phyloP scores from a whole-genome alignment of 306 rosid genomes.

The Castanea crenata region DNA sequence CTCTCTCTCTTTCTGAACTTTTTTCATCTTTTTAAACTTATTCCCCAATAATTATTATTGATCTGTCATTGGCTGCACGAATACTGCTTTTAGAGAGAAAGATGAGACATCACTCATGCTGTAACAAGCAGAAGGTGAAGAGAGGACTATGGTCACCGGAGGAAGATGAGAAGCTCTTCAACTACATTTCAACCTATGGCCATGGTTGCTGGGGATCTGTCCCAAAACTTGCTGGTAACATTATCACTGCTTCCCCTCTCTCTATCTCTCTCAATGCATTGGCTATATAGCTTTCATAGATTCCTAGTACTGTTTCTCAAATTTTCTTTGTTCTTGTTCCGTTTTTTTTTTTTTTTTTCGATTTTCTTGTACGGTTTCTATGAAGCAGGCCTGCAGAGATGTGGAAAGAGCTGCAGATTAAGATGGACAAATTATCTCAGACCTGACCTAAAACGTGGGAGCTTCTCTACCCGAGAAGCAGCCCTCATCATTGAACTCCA shows the following conservation, averaged over 20 bases:
- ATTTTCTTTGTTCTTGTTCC: neutral
- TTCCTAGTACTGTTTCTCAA: neutral
- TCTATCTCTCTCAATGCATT: no score
- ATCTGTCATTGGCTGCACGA: slow-evolving; percentile 11
- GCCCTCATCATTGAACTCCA: slow-evolving; percentile 88
- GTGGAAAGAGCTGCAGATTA: slow-evolving; percentile 93
- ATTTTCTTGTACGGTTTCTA: neutral
- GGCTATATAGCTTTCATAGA: neutral
- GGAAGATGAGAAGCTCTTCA: slow-evolving; percentile 92
- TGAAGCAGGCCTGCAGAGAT: slow-evolving; percentile 67
- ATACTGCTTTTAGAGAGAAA: neutral
- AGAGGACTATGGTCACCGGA: slow-evolving; percentile 98
- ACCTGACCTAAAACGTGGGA: slow-evolving; percentile 95
- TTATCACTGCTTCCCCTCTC: neutral
- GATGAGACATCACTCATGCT: slow-evolving; percentile 96
- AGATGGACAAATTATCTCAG: slow-evolving; percentile 96
- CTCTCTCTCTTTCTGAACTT: neutral
- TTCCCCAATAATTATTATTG: slow-evolving; percentile 11
- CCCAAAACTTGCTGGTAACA: slow-evolving; percentile 78
- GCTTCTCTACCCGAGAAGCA: slow-evolving; percentile 92
- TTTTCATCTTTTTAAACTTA: slow-evolving; percentile 7
- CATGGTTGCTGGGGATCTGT: slow-evolving; percentile 99
- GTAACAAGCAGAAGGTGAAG: slow-evolving; percentile 96
- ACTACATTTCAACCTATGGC: slow-evolving; percentile 82
- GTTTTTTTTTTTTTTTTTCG: no score